Evolutionary conservation across 2,329 filamentous ascomycete genomes (phyloP), one percentile per base, ranked within the genome.

Genomic region (Fusarium robinianum): DNA sequence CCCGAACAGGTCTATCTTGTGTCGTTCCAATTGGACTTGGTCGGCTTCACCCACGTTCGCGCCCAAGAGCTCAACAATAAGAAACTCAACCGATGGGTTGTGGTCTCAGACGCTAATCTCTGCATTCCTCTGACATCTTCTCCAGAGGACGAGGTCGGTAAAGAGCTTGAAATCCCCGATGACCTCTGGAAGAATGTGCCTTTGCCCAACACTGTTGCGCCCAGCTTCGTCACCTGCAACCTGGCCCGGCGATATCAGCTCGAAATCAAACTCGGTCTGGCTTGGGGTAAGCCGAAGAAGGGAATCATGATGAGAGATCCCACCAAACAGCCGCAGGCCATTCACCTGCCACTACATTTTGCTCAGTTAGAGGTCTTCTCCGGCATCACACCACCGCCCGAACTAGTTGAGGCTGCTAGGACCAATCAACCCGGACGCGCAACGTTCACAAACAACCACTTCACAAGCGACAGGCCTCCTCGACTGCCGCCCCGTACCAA

Each of bases 151-250:
- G 67, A 83, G 4, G 72, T 82, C 6, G 82, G 83, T 31, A 80
- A 80, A 8, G 88, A 95, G 60, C 73, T 84, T 43, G 75, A 79
- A n/a, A 65, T 95, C 16, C 85, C 90, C 42, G 72, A 81, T 33
- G 76, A 75, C 2, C 64, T 92, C 26, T 99, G 94, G 94, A 80
- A 80, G 51, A 74, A 75, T 26, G 75, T 81, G 35, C 74, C 83
- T 1, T 73, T 97, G 5, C 94, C 92, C 3, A 94, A 89, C 64
- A 92, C 88, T 0, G 83, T 99, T 8, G 85, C 90, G 8, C 94
- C 94, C 0, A 85, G 84, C 0, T 99, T 99, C 64, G 76, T 83
- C 34, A 89, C 90, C 1, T 99, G 94, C 70, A 97, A 97, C 66
- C 79, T 97, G 34, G 79, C 80, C 37, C 81, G 92, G 18, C 78